Percentiles rank a stretch among this genome's conserved stretches.
Evolutionary conservation across 1,284 basidiomycete genomes (phyloP).

Genomic region (Vanrija sp.): DNA sequence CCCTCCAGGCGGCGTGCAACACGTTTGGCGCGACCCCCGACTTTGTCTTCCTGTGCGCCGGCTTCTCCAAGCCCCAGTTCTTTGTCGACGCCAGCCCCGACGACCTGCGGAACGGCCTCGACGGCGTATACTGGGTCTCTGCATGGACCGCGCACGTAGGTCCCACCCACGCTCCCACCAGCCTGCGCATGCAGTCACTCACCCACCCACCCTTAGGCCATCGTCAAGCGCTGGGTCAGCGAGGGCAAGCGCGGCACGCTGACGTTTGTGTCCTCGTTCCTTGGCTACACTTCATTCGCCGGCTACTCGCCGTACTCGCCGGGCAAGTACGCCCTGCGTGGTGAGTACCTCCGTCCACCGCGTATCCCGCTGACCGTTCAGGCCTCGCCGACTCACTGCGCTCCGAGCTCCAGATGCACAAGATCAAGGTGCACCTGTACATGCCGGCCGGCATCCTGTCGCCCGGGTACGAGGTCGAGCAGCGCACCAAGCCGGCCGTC

Average conservation of each 20-base stretch:
- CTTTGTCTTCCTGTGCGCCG: slow-evolving; percentile 73
- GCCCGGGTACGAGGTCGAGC: slow-evolving; percentile 76
- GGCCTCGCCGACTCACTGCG: slow-evolving; percentile 82
- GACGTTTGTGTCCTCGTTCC: slow-evolving; percentile 74
- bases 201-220: slow-evolving; percentile 52
- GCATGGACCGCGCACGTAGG: slow-evolving; percentile 69
- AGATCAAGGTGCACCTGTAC: slow-evolving; percentile 76
- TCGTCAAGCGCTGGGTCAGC: slow-evolving; percentile 65
- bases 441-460: slow-evolving; percentile 82
- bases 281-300: slow-evolving; percentile 74
- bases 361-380: slow-evolving; percentile 34
- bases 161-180: neutral
- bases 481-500: slow-evolving; percentile 74
- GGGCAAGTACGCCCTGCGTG: slow-evolving; percentile 79
- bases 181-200: neutral
- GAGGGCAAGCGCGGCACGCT: slow-evolving; percentile 62
- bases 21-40: slow-evolving; percentile 64
- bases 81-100: slow-evolving; percentile 66
- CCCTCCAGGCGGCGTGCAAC: slow-evolving; percentile 60
- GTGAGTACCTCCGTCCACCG: slow-evolving; percentile 48
- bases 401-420: slow-evolving; percentile 68
- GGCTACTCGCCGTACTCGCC: slow-evolving; percentile 85
- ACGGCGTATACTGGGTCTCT: slow-evolving; percentile 54
- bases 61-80: slow-evolving; percentile 63
- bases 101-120: slow-evolving; percentile 55